phyloP scores from a whole-genome alignment of 1,139 yeast species.

The Taphrina confusa region DNA sequence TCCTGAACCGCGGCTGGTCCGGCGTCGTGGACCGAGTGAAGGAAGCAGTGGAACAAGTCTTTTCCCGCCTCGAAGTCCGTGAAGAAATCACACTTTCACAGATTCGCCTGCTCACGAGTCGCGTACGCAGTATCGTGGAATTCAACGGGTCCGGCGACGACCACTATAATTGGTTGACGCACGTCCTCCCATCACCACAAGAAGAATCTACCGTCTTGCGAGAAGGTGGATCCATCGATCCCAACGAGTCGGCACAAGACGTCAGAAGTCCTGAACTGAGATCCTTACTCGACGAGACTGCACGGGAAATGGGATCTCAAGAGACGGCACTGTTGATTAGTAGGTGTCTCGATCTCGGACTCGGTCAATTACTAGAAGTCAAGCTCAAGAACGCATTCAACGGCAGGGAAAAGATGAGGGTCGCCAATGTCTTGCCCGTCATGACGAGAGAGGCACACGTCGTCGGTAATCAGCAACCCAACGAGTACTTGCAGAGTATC shows the following conservation, averaged over 20 bases:
- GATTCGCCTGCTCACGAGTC: constrained; percentile 42
- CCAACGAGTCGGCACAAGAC: background rate
- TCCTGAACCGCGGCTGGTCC: constrained; percentile 82
- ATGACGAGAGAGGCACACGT: constrained; percentile 34
- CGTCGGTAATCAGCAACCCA: constrained; percentile 16
- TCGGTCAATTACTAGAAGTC: constrained; percentile 15
- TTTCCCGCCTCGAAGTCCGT: constrained; percentile 46
- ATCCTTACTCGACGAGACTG: constrained; percentile 21
- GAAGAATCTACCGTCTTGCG: background rate
- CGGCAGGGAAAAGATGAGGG: constrained; percentile 27
- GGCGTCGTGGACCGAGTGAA: constrained; percentile 57
- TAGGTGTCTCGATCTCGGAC: constrained; percentile 23
- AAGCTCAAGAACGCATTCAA: constrained; percentile 25
- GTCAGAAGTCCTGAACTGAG: constrained; percentile 26
- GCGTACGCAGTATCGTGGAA: constrained; percentile 51
- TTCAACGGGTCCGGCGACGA: constrained; percentile 44
- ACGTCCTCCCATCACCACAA: constrained; percentile 16
- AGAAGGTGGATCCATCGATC: constrained; percentile 6
- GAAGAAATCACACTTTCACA: constrained; percentile 38
- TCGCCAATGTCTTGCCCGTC: constrained; percentile 33
- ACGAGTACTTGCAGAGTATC: constrained; percentile 21
- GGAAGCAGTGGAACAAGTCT: constrained; percentile 60
- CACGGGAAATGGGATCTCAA: constrained; percentile 21
- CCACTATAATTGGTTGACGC: constrained; percentile 25
- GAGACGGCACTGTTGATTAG: constrained; percentile 26